Conservation (phyloP, 371 early-diverging fungal species). For the Syncephalastrum sp. region DNA sequence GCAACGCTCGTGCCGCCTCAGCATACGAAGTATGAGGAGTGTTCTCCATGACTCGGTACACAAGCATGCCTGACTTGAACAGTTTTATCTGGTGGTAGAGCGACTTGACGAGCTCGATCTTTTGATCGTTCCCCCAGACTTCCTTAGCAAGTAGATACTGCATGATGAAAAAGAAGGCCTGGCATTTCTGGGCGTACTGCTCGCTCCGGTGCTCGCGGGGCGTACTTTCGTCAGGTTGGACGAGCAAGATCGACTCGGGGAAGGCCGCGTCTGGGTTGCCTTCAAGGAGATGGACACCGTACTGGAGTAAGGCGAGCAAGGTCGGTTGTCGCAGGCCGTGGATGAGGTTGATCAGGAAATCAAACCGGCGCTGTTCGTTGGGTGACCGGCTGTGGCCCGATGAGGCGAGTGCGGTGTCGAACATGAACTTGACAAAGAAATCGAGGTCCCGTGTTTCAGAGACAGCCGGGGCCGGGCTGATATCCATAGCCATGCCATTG, state of each 20-base stretch:
- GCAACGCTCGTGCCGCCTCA: conserved; percentile 44
- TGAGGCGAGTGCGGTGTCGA: conserved; percentile 50
- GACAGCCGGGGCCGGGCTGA: conserved; percentile 11
- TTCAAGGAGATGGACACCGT: conserved; percentile 38
- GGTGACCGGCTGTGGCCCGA: conserved; percentile 27
- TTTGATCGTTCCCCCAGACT: conserved; percentile 42
- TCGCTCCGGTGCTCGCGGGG: conserved; percentile 14
- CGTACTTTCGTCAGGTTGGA: conserved; percentile 16
- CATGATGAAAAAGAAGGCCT: conserved; percentile 54
- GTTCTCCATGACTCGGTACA: conserved; percentile 55
- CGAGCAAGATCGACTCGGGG: conserved; percentile 47
- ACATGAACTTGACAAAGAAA: conserved; percentile 54
- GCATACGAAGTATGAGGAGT: conserved; percentile 42
- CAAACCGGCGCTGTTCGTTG: conserved; percentile 35
- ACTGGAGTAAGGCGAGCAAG: conserved; percentile 31
- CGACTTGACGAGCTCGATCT: conserved; percentile 52
- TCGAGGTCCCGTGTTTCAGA: conserved; percentile 33
- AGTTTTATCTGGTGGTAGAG: conserved; percentile 49
- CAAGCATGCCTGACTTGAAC: conserved; percentile 36
- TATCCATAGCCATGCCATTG: conserved; percentile 14
- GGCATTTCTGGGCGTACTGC: conserved; percentile 41
- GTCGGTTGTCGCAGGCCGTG: conserved; percentile 43
- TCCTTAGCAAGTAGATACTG: conserved; percentile 55
- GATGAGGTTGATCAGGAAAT: conserved; percentile 40
- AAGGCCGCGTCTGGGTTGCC: conserved; percentile 29